A percentile compares a stretch with the other conserved stretches of the same genome.
Evolutionary conservation across 1,284 basidiomycete genomes (phyloP).

Genomic region (Cerioporus squamosus): DNA sequence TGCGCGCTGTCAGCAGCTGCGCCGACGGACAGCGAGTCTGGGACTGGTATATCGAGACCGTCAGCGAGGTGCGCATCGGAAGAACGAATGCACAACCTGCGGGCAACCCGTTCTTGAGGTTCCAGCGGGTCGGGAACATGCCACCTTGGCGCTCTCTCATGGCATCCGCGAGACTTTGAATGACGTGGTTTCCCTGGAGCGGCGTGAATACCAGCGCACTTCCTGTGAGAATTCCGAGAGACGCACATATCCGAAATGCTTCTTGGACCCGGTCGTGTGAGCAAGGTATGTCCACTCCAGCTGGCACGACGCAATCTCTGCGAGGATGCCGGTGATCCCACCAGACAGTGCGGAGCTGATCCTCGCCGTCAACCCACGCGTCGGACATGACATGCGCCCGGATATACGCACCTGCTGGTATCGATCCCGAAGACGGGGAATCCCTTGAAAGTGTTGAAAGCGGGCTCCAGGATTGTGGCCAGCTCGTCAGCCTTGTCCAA

Average conservation of each 20-base stretch:
- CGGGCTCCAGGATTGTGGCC: conserved; percentile 51
- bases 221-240: no score
- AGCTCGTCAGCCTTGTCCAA: conserved; percentile 57
- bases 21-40: conserved; percentile 51
- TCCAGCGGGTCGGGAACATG: conserved; percentile 61
- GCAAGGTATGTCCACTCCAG: conserved; percentile 70
- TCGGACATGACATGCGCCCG: background rate
- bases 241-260: conserved; percentile 50
- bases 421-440: conserved; percentile 55
- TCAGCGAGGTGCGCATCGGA: background rate
- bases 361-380: background rate
- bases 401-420: conserved; percentile 38
- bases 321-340: conserved; percentile 27
- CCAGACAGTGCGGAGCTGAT: background rate
- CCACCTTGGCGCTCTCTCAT: conserved; percentile 50
- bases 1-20: conserved; percentile 72
- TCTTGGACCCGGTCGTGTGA: conserved; percentile 56
- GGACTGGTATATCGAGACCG: background rate
- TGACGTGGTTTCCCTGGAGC: conserved; percentile 23
- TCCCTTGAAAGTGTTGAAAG: conserved; percentile 53
- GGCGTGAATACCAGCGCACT: background rate
- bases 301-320: conserved; percentile 60
- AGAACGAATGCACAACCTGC: conserved; percentile 38
- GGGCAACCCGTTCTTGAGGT: conserved; percentile 45
- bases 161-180: conserved; percentile 31